Base-by-base conservation (phyloP, 352 stramenopile species). In the Albugo candida region DNA sequence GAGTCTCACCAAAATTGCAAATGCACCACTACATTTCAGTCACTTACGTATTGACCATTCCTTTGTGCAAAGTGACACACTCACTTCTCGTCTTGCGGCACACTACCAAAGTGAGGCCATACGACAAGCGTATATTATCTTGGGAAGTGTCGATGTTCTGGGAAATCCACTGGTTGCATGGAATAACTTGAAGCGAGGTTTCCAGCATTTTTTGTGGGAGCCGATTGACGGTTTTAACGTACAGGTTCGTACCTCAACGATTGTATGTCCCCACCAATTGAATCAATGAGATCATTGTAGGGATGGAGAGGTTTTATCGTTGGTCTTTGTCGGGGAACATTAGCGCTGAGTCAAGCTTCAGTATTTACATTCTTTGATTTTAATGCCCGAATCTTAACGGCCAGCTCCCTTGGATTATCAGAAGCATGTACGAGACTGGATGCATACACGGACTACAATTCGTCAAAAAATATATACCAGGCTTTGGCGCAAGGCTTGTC, bases 51-150 rank as follows among this genome's bases (percentile, higher is more conserved):
- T 89, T 47, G 70, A 67, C 40, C 79, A 85, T 55, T 83, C 76
- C n/a, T 89, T 89, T 60, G 65, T 89, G 48, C 76, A 89, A 34
- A 68, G 71, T 2, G 73, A 89, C 52, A 74, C 67, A 3, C 58
- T 89, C 41, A 69, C 61, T 16, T 71, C 71, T 18, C 60, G 72
- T 13, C 46, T 89, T 17, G 68, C 56, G n/a, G 78, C 77, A 16
- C 80, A 92, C 50, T 92, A 92, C 44, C 80, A 91, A 46, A 86
- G 79, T 44, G 77, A 92, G 56, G 77, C 75, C n/a, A 55, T 91
- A 24, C 70, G 80, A 10, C 80, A 92, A 48, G 80, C 80, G 3
- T 92, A 92, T 40, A 75, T 92, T 27, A 86, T 92, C 36, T 54
- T 92, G 0, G 80, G 80, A 27, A 88, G 75, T 58, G 80, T 92